phyloP scores from a whole-genome alignment of 2,329 filamentous ascomycete genomes.

The Pseudocercospora crystallina region DNA sequence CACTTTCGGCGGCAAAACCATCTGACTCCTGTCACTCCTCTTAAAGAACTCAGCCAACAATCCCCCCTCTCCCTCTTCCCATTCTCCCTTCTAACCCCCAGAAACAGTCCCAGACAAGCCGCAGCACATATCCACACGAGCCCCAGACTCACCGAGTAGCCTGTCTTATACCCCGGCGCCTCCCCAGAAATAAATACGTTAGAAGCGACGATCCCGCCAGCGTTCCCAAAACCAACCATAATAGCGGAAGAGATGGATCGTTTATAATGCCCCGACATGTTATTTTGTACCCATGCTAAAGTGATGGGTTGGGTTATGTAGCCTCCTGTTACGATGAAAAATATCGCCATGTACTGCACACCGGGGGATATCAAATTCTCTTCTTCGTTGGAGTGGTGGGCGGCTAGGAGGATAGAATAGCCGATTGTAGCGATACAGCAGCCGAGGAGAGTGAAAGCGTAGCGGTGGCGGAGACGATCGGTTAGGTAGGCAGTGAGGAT shows the following conservation, averaged over 20 bases:
- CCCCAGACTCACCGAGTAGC: slow-evolving; percentile 51
- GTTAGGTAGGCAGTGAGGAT: slow-evolving; percentile 24
- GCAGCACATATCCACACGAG: slow-evolving; percentile 48
- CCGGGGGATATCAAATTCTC: slow-evolving; percentile 47
- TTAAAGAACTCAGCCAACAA: slow-evolving; percentile 87
- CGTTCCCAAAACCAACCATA: slow-evolving; percentile 53
- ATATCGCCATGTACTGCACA: slow-evolving; percentile 56
- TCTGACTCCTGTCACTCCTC: slow-evolving; percentile 78
- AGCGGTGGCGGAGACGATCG: slow-evolving; percentile 22
- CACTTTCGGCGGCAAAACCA: slow-evolving; percentile 94
- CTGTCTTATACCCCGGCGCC: slow-evolving; percentile 50
- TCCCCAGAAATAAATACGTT: slow-evolving; percentile 54
- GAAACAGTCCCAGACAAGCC: slow-evolving; percentile 42
- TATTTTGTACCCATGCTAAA: slow-evolving; percentile 59
- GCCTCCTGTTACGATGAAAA: slow-evolving; percentile 54
- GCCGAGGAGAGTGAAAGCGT: slow-evolving; percentile 35
- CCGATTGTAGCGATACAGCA: slow-evolving; percentile 28
- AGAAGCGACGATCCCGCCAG: slow-evolving; percentile 51
- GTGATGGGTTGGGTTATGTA: slow-evolving; percentile 57
- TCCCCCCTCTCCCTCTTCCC: slow-evolving; percentile 48
- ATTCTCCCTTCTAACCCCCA: slow-evolving; percentile 48
- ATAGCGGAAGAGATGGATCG: slow-evolving; percentile 54
- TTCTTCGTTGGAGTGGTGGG: slow-evolving; percentile 49
- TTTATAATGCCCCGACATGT: slow-evolving; percentile 60
- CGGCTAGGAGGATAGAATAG: no score